phyloP scores from a whole-genome alignment of 2,329 filamentous ascomycete species.

The Xylariaceae sp. region DNA sequence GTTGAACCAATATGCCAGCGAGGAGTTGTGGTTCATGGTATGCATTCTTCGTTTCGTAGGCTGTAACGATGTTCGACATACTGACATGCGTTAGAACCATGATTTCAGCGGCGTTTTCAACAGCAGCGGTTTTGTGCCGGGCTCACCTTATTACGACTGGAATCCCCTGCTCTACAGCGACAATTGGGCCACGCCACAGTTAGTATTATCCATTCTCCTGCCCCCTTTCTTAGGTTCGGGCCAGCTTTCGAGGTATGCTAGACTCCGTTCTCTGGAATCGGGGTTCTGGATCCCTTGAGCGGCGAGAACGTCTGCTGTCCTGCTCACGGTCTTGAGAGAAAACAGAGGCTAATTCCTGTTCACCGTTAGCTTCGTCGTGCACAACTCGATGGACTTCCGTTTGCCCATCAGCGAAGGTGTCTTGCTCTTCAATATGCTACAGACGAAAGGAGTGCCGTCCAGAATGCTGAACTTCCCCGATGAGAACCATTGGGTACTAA shows the following conservation, averaged over 20 bases:
- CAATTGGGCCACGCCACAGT: constrained; percentile 66
- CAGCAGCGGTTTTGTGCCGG: constrained; percentile 33
- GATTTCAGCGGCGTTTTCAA: constrained; percentile 46
- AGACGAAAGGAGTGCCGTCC: constrained; percentile 59
- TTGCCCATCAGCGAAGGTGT: constrained; percentile 64
- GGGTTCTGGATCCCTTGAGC: too few relatives aligned
- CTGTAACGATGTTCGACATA: too few relatives aligned
- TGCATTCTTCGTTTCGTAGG: too few relatives aligned
- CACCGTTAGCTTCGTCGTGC: constrained; percentile 66
- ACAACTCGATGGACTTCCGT: constrained; percentile 64
- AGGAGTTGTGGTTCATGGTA: constrained; percentile 34
- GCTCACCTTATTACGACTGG: constrained; percentile 41
- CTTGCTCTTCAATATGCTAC: constrained; percentile 64
- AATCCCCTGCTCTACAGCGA: constrained; percentile 43
- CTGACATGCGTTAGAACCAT: too few relatives aligned
- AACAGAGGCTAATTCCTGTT: too few relatives aligned
- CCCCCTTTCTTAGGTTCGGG: too few relatives aligned
- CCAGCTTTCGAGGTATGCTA: too few relatives aligned
- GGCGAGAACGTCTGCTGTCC: too few relatives aligned
- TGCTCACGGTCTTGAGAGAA: too few relatives aligned
- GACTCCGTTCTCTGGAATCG: too few relatives aligned
- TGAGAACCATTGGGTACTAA: constrained; percentile 69
- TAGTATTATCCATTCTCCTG: too few relatives aligned
- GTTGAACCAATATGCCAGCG: constrained; percentile 29
- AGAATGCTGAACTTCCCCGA: constrained; percentile 66